Percentiles rank a stretch among this genome's conserved stretches.
These are phyloP conservation scores for Kuraishia cidri DNA, from an alignment of 805 yeast genomes.

Conservation along the genomic window DNA sequence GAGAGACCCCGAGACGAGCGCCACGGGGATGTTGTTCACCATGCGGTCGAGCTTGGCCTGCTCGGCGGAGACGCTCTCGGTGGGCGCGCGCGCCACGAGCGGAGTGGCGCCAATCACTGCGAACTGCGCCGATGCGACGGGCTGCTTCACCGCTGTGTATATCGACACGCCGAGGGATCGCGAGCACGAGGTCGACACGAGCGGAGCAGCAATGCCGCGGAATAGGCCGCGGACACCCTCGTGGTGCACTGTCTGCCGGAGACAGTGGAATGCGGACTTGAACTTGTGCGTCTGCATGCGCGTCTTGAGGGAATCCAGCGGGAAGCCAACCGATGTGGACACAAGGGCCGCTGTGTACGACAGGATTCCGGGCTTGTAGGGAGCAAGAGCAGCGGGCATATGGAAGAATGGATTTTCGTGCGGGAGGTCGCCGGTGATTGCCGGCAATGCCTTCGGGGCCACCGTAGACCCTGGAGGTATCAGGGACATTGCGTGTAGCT, in stretches of 20 bases:
- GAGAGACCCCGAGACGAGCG: slow-evolving; percentile 47
- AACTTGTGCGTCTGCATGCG: slow-evolving; percentile 76
- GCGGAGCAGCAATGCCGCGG: slow-evolving; percentile 70
- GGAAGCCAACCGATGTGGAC: slow-evolving; percentile 70
- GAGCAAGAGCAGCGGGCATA: slow-evolving; percentile 37
- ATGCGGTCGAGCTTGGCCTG: slow-evolving; percentile 8
- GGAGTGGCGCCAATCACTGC: neutral
- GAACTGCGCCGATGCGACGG: slow-evolving; percentile 9
- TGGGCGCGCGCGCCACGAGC: neutral
- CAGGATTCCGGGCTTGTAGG: slow-evolving; percentile 47
- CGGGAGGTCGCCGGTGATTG: slow-evolving; percentile 49
- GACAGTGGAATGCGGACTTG: slow-evolving; percentile 47
- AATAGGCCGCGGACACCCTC: slow-evolving; percentile 71
- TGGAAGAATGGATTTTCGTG: slow-evolving; percentile 33
- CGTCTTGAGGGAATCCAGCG: slow-evolving; percentile 80
- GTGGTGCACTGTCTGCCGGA: slow-evolving; percentile 36
- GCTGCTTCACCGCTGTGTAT: slow-evolving; percentile 47
- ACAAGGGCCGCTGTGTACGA: slow-evolving; percentile 58
- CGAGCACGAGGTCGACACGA: slow-evolving; percentile 55
- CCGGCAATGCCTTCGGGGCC: too few species aligned
- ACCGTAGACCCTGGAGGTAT: too few species aligned
- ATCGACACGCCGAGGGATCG: slow-evolving; percentile 59
- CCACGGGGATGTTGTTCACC: slow-evolving; percentile 31
- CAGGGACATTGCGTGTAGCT: too few species aligned
- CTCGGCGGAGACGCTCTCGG: too few species aligned